Percentiles rank a stretch among this genome's conserved stretches.
Evolutionary conservation across 306 rosid species (phyloP).

Genomic region (Acacia crassicarpa): DNA sequence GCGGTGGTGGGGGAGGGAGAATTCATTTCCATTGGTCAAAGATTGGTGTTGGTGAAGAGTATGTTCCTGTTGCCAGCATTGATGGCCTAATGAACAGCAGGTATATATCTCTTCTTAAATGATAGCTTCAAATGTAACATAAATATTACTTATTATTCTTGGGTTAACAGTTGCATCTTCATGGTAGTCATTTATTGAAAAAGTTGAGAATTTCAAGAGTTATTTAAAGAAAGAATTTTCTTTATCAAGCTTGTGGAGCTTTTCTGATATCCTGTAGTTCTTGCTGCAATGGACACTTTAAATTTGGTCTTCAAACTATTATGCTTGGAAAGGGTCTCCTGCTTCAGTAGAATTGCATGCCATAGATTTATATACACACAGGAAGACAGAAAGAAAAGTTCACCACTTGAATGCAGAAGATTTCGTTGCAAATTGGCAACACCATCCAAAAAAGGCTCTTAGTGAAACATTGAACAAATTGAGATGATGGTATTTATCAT

Average conservation of each 20-base stretch:
- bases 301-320: background rate
- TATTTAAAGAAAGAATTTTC: background rate
- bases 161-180: background rate
- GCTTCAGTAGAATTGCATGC: background rate
- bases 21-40: constrained; percentile 97
- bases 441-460: background rate
- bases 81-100: constrained; percentile 73
- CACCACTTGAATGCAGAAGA: background rate
- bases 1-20: constrained; percentile 99
- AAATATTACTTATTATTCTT: constrained; percentile 22
- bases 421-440: background rate
- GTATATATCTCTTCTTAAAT: constrained; percentile 42
- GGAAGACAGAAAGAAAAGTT: background rate
- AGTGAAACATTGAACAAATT: background rate
- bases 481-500: background rate
- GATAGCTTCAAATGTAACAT: background rate
- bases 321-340: background rate
- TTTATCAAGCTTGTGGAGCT: background rate
- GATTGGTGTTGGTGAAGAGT: constrained; percentile 73
- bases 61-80: constrained; percentile 83
- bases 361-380: background rate
- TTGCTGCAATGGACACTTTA: background rate
- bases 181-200: background rate
- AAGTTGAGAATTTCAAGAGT: background rate
- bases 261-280: background rate